Base-by-base conservation (phyloP, 805 yeast genomes). In the Diddensiella caesifluorescens region DNA sequence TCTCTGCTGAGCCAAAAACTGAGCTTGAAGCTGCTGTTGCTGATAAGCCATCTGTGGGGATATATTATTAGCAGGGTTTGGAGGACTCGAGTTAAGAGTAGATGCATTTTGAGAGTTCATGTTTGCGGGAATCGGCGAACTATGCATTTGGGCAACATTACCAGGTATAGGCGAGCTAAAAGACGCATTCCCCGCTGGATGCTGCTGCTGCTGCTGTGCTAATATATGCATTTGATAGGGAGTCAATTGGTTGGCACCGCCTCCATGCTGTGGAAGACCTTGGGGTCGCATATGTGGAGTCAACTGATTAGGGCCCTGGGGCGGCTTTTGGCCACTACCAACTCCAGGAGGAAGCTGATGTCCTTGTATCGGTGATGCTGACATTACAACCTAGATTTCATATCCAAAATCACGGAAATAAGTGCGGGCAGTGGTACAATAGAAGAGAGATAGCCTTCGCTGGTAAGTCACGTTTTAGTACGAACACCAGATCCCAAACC, bases 351-450 rank as follows among this genome's bases (percentile, higher is more conserved):
- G 49, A 19, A 45, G 26, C 41, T 47, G 51, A 30, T 47, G 51
- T 5, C 43, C 42, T 39, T 46, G 51, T 15, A 47, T 38, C 10
- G 52, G 50, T 22, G 52, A 48, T 15, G 50, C 50, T 3, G 52
- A 46, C 52, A 46, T 46, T 44, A 46, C 43, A 36, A 39, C 20
- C 20, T 13, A 13, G 19, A n/a, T 29, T 7, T 29, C 32, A 29
- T 29, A 29, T 29, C 32, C 12, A 29, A 7, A 13, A 7, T 9
- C 15, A n/a, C n/a, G n/a, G n/a, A n/a, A n/a, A n/a, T n/a, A n/a
- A n/a, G n/a, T n/a, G n/a, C n/a, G n/a, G n/a, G n/a, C n/a, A n/a
- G n/a, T n/a, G n/a, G n/a, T n/a, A n/a, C n/a, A n/a, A n/a, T n/a
- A n/a, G n/a, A n/a, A n/a, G n/a, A n/a, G n/a, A n/a, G n/a, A n/a